phyloP scores from a whole-genome alignment of 345 rosid genomes.

The Gossypium herbaceum region DNA sequence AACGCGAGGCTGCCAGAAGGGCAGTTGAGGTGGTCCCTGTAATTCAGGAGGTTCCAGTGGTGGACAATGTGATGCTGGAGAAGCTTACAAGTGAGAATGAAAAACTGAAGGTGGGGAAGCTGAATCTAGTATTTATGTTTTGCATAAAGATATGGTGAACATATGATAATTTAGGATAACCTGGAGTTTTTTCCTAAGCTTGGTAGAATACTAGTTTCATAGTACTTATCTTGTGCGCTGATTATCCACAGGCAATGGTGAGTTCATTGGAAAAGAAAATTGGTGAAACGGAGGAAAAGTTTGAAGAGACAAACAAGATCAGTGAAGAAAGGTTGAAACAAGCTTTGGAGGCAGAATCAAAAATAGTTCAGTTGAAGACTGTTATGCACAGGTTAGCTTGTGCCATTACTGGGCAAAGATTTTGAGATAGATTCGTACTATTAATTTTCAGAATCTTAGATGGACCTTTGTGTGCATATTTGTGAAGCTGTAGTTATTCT shows the following conservation, averaged over 20 bases:
- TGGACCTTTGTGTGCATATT: not conserved
- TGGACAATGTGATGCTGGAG: constrained; percentile 69
- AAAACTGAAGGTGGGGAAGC: constrained; percentile 69
- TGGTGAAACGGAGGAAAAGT: constrained; percentile 82
- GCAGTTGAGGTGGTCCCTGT: constrained; percentile 68
- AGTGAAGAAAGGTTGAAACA: constrained; percentile 95
- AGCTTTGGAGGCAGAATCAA: constrained; percentile 86
- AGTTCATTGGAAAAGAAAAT: constrained; percentile 76
- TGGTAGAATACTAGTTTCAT: constrained; percentile 9
- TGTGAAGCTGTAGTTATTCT: not conserved
- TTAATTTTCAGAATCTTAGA: not conserved
- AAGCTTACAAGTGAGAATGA: constrained; percentile 84
- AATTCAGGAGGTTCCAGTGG: constrained; percentile 80
- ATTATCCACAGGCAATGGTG: constrained; percentile 62
- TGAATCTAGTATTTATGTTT: constrained; percentile 14
- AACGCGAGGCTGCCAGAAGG: constrained; percentile 64
- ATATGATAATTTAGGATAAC: not conserved
- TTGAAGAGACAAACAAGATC: constrained; percentile 65
- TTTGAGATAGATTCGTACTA: not conserved
- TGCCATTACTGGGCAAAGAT: constrained; percentile 3
- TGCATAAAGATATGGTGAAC: not conserved
- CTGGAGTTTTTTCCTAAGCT: constrained; percentile 10
- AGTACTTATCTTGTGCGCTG: constrained; percentile 17
- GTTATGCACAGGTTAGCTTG: constrained; percentile 70
- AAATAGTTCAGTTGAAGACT: constrained; percentile 73